phyloP scores from a whole-genome alignment of 2,329 filamentous ascomycete genomes.

The Colletotrichum liriopes region DNA sequence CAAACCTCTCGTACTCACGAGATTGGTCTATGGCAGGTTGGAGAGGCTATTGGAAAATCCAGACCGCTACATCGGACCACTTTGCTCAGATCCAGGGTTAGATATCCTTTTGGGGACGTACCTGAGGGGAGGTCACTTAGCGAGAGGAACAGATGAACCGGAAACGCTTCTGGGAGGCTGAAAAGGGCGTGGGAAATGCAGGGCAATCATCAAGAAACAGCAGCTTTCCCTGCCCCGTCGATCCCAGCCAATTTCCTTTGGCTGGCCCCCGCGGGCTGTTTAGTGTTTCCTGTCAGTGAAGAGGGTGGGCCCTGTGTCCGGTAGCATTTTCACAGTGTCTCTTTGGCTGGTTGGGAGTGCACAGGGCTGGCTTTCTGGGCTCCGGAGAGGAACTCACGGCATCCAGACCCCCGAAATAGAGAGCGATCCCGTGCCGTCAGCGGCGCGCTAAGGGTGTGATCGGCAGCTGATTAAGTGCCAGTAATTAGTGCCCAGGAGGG shows the following conservation, averaged over 20 bases:
- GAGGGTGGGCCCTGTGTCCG: conserved; percentile 19
- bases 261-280: conserved; percentile 5
- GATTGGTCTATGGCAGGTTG: neutral
- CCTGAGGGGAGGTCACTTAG: conserved; percentile 7
- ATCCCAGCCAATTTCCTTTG: conserved; percentile 40
- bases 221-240: conserved; percentile 34
- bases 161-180: conserved; percentile 32
- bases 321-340: conserved; percentile 24
- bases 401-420: conserved; percentile 31
- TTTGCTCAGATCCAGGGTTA: neutral
- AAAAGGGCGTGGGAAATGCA: conserved; percentile 23
- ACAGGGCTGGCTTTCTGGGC: conserved; percentile 10
- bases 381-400: conserved; percentile 22
- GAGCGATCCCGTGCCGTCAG: conserved; percentile 36
- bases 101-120: neutral
- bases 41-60: conserved; percentile 13
- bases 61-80: conserved; percentile 16
- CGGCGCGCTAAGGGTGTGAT: conserved; percentile 18
- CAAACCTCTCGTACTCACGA: conserved; percentile 2
- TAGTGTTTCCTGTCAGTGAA: neutral
- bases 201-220: conserved; percentile 40
- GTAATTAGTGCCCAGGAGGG: too few species aligned
- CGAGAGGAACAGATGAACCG: conserved; percentile 22
- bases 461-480: too few species aligned
- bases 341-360: neutral